Percentiles rank a stretch among this genome's conserved stretches.
These are phyloP conservation scores for Silene coronaria DNA, from an alignment of 179 eudicot genomes.

Conservation along the genomic window DNA sequence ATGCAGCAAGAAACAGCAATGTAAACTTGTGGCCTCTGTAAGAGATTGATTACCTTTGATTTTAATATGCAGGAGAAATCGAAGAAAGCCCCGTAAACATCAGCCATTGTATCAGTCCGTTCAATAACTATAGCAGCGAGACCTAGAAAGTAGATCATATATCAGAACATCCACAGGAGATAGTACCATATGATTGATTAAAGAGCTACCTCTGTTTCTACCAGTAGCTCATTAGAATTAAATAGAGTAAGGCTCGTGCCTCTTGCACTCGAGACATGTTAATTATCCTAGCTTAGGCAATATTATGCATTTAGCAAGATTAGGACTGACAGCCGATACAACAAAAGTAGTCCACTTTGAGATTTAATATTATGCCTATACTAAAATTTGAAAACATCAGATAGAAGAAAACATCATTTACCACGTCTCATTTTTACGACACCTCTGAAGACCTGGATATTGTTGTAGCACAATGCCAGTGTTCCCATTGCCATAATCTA, in stretches of 20 bases:
- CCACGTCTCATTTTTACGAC: constrained; percentile 92
- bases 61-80: constrained; percentile 70
- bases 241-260: no score
- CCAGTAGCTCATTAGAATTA: no score
- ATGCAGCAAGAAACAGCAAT: background rate
- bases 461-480: constrained; percentile 75
- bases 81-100: constrained; percentile 76
- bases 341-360: no score
- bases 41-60: constrained; percentile 52
- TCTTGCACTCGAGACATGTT: no score
- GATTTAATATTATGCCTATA: no score
- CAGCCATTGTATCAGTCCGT: constrained; percentile 60
- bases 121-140: constrained; percentile 74
- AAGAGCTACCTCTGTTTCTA: no score
- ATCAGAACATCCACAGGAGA: background rate
- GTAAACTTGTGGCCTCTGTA: background rate
- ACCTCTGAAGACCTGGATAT: constrained; percentile 73
- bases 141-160: constrained; percentile 34
- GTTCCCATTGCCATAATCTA: constrained; percentile 94
- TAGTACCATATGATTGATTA: no score
- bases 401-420: constrained; percentile 24
- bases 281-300: no score
- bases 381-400: no score
- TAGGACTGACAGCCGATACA: no score
- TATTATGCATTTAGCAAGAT: no score